A percentile compares a stretch with the other conserved stretches of the same genome.
Evolutionary conservation across 257 asterid genomes (phyloP).

Genomic region (Verbena officinalis): DNA sequence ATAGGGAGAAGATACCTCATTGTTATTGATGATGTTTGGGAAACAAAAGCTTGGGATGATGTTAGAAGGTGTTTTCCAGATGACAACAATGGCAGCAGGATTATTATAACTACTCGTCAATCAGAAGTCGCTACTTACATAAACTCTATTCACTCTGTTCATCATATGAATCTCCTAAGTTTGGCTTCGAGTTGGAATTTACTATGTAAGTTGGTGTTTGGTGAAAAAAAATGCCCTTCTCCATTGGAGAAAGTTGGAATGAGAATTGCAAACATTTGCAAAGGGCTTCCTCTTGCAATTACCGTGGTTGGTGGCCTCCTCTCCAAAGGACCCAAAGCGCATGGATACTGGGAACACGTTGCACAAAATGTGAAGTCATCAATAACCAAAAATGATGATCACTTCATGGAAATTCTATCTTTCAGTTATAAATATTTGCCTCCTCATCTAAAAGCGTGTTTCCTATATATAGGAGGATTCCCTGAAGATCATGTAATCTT

Average conservation of each 20-base stretch:
- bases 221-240: background rate
- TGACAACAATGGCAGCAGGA: background rate
- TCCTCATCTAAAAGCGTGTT: no score
- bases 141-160: background rate
- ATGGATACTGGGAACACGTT: constrained; percentile 19
- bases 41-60: no score
- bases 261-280: constrained; percentile 12
- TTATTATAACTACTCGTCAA: background rate
- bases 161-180: background rate
- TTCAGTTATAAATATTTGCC: no score
- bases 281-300: constrained; percentile 32
- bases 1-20: background rate
- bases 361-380: constrained; percentile 12
- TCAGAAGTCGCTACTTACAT: background rate
- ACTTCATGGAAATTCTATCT: background rate
- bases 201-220: background rate
- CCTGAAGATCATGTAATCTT: no score
- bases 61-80: no score
- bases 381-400: background rate
- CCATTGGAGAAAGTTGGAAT: no score
- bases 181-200: background rate
- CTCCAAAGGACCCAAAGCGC: background rate
- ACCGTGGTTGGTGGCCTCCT: constrained; percentile 19
- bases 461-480: no score
- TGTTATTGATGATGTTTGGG: background rate